Conservation (phyloP, 2,329 filamentous ascomycete genomes). For the Xylariales sp. region DNA sequence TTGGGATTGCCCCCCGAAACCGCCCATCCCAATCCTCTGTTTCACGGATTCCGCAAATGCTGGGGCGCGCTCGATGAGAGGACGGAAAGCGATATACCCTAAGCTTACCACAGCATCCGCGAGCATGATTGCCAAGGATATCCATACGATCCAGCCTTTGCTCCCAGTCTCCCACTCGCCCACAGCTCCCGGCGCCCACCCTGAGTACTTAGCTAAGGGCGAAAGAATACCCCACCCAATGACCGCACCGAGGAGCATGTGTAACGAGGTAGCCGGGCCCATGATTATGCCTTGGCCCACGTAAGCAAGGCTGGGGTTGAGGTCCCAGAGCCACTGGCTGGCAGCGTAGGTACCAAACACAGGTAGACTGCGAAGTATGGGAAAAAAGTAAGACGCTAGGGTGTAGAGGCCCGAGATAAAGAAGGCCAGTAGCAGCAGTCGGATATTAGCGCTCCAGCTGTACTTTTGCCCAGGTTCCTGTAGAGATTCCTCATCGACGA, state of each 20-base stretch:
- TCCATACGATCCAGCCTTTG: constrained; percentile 98
- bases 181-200: constrained; percentile 86
- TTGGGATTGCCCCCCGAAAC: constrained; percentile 16
- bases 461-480: constrained; percentile 30
- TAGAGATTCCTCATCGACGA: constrained; percentile 17
- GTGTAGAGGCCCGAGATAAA: constrained; percentile 63
- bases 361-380: constrained; percentile 78
- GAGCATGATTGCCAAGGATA: constrained; percentile 94
- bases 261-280: constrained; percentile 89
- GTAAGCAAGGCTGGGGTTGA: constrained; percentile 96
- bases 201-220: constrained; percentile 76
- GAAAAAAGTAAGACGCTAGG: constrained; percentile 84
- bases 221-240: constrained; percentile 90
- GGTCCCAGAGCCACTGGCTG: constrained; percentile 83
- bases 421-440: constrained; percentile 53
- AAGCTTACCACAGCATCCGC: constrained; percentile 88
- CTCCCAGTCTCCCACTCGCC: constrained; percentile 87
- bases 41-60: constrained; percentile 13
- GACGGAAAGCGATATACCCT: constrained; percentile 68
- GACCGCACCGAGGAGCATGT: constrained; percentile 89
- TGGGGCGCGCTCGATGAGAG: constrained; percentile 46
- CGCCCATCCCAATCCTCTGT: constrained; percentile 15
- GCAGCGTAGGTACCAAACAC: constrained; percentile 75
- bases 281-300: constrained; percentile 98
- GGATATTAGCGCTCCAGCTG: constrained; percentile 45